phyloP scores from a whole-genome alignment of 805 yeast genomes.

The Candida manassasensis region DNA sequence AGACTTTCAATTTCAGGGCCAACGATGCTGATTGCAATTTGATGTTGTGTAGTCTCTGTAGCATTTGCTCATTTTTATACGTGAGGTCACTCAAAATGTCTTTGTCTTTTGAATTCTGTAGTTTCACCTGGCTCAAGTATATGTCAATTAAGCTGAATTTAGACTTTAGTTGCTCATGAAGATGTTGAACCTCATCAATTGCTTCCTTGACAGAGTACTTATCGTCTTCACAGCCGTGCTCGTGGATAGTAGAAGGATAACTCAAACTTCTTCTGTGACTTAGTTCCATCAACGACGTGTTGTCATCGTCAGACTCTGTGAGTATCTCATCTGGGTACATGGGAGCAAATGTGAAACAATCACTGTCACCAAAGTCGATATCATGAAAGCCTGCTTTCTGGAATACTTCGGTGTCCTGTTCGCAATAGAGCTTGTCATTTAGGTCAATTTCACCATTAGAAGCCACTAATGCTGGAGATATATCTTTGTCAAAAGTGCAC shows the following conservation, averaged over 20 bases:
- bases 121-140: neutral
- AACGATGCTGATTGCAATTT: neutral
- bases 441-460: neutral
- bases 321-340: neutral
- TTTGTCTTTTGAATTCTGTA: conserved; percentile 2
- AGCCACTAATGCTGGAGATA: neutral
- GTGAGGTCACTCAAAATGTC: neutral
- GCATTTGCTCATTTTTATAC: conserved; percentile 3
- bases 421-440: no score
- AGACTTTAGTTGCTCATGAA: neutral
- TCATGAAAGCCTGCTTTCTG: no score
- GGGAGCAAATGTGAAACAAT: neutral
- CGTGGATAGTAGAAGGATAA: conserved; percentile 5
- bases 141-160: conserved; percentile 2
- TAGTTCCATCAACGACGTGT: neutral
- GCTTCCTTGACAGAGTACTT: conserved; percentile 1
- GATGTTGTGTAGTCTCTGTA: conserved; percentile 1
- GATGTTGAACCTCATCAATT: neutral
- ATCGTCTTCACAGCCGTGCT: neutral
- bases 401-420: no score
- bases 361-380: neutral
- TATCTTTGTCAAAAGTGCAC: neutral
- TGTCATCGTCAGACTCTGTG: conserved; percentile 1
- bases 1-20: conserved; percentile 1
- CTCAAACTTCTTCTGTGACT: conserved; percentile 3